Evolutionary conservation across 2,329 filamentous ascomycete genomes (phyloP), one percentile per base, ranked within the genome.

Genomic region (Hymenoscyphus linearis): DNA sequence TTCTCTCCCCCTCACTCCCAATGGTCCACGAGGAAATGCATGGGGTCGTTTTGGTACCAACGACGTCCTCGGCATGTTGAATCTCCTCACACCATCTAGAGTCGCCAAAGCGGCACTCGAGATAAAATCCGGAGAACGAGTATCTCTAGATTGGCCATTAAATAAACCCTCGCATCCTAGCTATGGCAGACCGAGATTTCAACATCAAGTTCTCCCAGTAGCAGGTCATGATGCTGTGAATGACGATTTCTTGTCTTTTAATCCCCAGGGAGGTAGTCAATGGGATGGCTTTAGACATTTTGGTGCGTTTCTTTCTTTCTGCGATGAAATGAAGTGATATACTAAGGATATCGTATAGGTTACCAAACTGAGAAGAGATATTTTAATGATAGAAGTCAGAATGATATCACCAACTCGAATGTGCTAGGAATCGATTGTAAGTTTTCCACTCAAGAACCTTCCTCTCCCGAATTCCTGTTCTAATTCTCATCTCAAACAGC

Each of bases 221-320:
- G 36, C 16, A n/a, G n/a, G 36, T n/a, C n/a, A n/a, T n/a, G n/a
- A n/a, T n/a, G n/a, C n/a, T 55, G 53, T 57, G 55, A 57, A 57
- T 47, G 35, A 57, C 47, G 36, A 44, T 40, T 25, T 44, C 25
- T 27, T 44, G 35, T 16, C n/a, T 57, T 44, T 57, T n/a, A 79
- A 78, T 65, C 79, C 77, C 4, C 78, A 80, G 62, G 71, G 70
- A 47, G 72, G 72, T 25, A 74, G 68, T 50, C 77, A 79, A 60
- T 79, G 77, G 76, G 77, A 79, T 68, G 73, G 74, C 25, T 69
- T 79, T 2, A 73, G 75, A 62, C 74, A 74, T 58, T 74, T 71
- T 62, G 71, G 62, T 64, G 52, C 18, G 37, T 18, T 12, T 13
- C 3, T 9, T 25, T 27, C 34, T 7, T 6, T 4, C 12, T 5